Base-by-base conservation (phyloP, 805 yeast genomes). In the Nakazawaea ishiwadae region DNA sequence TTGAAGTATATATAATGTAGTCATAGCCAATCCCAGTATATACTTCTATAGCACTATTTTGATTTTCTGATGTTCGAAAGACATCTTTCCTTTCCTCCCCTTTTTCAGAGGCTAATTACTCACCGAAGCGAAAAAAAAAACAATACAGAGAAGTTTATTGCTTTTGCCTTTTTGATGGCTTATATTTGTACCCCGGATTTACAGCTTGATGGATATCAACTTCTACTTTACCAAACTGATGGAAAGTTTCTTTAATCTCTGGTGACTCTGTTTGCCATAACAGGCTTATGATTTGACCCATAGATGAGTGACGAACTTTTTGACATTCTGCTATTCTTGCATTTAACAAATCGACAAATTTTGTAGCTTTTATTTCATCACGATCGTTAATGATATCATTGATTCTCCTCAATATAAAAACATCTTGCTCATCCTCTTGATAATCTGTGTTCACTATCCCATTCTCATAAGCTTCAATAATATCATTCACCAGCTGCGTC, bases 181-280 rank as follows among this genome's bases (percentile, higher is more conserved):
- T 28, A 28, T 36, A 36, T 19, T 20, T 27, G 21, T 36, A 36
- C 4, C 32, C 39, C 7, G 39, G 39, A 29, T 36, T 23, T 2
- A 19, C 23, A n/a, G 16, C 16, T 16, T n/a, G 19, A 16, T 37
- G 35, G 14, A 30, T 23, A 10, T 30, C 35, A 5, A 16, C 30
- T 17, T 37, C 40, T 3, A 37, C 30, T 31, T 31, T 17, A n/a
- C 35, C 17, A 17, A 37, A 30, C 6, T 30, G 12, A 17, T 30
- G 31, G 16, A 37, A 37, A 11, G 14, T 16, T 15, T 37, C 35
- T 21, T 31, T 37, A 11, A 37, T 35, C 17, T 20, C 12, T 5
- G 21, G 14, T 8, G 19, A 14, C 16, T 37, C 40, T 6, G 40
- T 30, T 31, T 37, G 34, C 40, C 40, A 37, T 31, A 37, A 37